Conservation (phyloP, 257 asterid genomes). For the Verbena officinalis region DNA sequence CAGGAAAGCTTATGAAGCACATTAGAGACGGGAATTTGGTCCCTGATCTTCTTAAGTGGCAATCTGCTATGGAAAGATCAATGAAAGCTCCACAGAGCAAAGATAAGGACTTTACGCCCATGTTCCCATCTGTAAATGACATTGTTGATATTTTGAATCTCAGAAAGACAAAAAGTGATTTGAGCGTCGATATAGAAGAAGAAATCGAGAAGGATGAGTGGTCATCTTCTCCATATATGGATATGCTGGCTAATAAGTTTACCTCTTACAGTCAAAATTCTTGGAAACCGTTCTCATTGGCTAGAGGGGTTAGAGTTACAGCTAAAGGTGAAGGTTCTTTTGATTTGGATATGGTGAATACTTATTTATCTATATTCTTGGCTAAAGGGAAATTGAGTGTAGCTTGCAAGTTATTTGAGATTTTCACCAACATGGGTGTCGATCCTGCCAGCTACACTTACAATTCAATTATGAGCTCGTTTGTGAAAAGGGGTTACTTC, state of each 20-base stretch:
- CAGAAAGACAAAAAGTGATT: constrained; percentile 22
- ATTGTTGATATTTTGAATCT: constrained; percentile 55
- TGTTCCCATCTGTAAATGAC: constrained; percentile 63
- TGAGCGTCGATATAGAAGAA: constrained; percentile 28
- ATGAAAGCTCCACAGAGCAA: constrained; percentile 65
- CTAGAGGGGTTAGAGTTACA: constrained; percentile 64
- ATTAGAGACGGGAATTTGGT: constrained; percentile 73
- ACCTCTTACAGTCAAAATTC: constrained; percentile 33
- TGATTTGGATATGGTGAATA: constrained; percentile 84
- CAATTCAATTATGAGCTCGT: constrained; percentile 89
- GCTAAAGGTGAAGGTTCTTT: constrained; percentile 73
- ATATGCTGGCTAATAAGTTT: constrained; percentile 59
- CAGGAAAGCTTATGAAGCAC: constrained; percentile 76
- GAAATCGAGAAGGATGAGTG: constrained; percentile 64
- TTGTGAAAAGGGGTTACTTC: constrained; percentile 89
- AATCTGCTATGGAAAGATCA: constrained; percentile 74
- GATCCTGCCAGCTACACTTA: constrained; percentile 77
- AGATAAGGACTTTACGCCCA: constrained; percentile 59
- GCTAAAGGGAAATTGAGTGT: constrained; percentile 88
- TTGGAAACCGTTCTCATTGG: constrained; percentile 40
- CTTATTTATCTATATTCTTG: constrained; percentile 80
- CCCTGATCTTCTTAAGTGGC: constrained; percentile 75
- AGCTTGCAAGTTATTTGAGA: constrained; percentile 90
- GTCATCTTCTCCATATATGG: constrained; percentile 97
- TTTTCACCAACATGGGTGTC: constrained; percentile 66